These are phyloP conservation scores for Carex cristatella DNA, from an alignment of 176 grass and related monocot species.

Conservation along the genomic window DNA sequence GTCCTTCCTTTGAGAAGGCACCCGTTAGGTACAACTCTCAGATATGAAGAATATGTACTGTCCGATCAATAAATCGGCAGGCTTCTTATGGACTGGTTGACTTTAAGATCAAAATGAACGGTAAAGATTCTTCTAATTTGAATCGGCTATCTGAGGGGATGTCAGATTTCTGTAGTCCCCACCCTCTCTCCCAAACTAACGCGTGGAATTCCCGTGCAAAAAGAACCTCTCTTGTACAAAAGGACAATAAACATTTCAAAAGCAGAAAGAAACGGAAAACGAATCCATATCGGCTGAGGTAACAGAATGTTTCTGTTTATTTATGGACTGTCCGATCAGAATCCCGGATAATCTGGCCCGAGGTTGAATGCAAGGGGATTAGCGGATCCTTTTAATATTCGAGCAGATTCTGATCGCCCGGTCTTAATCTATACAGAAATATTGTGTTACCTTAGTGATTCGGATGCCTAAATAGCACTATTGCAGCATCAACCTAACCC, in stretches of 20 bases:
- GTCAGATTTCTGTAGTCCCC: not conserved
- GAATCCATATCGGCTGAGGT: not conserved
- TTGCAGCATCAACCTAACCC: not conserved
- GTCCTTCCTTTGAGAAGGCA: not conserved
- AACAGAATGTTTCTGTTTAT: no score
- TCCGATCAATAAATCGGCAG: not conserved
- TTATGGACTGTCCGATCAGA: no score
- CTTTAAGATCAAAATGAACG: not conserved
- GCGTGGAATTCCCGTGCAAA: not conserved
- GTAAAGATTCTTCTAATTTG: not conserved
- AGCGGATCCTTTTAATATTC: no score
- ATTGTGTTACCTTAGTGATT: no score
- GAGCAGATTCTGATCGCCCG: no score
- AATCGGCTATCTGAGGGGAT: not conserved
- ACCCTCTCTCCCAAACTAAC: not conserved
- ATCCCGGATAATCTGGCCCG: no score
- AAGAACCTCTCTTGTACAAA: not conserved
- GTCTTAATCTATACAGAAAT: no score
- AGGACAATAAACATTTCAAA: not conserved
- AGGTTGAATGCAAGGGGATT: no score
- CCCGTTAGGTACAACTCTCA: no score
- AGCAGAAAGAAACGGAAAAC: not conserved
- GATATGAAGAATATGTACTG: not conserved
- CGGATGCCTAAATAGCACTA: not conserved
- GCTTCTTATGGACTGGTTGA: not conserved